phyloP scores from a whole-genome alignment of 345 rosid species.

The Murraya paniculata region DNA sequence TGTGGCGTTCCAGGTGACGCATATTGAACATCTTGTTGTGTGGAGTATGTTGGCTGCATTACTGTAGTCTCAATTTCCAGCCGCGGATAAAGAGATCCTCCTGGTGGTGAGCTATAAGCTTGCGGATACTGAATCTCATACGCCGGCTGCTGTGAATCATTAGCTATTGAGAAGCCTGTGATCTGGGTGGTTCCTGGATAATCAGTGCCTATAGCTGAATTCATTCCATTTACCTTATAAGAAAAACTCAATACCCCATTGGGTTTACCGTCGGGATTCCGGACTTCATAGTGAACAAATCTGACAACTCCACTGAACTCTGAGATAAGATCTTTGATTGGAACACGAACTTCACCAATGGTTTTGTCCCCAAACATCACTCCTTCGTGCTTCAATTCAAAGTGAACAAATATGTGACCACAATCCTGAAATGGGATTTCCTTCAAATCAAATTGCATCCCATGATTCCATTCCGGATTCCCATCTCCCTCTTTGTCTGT shows the following conservation, averaged over 20 bases:
- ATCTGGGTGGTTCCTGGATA: not conserved
- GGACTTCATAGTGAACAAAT: constrained; percentile 48
- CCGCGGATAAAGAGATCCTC: not conserved
- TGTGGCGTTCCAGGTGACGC: not conserved
- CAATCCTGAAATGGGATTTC: constrained; percentile 15
- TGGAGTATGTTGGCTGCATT: not conserved
- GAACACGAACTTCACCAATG: constrained; percentile 53
- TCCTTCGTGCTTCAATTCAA: constrained; percentile 47
- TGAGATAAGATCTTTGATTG: constrained; percentile 33
- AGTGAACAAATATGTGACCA: constrained; percentile 32
- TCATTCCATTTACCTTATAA: constrained; percentile 23
- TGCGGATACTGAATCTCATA: not conserved
- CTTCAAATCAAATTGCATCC: constrained; percentile 34
- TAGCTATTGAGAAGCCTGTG: constrained; percentile 21
- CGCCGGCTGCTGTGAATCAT: constrained; percentile 7
- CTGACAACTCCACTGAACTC: constrained; percentile 33
- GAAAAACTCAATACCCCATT: constrained; percentile 44
- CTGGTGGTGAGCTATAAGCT: not conserved
- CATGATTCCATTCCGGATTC: constrained; percentile 59
- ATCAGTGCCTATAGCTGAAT: constrained; percentile 1
- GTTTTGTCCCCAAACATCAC: constrained; percentile 50
- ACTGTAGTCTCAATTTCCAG: not conserved
- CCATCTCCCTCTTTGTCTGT: constrained; percentile 47
- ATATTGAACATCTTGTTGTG: not conserved
- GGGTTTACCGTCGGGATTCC: constrained; percentile 35